A percentile compares a stretch with the other conserved stretches of the same genome.
Conservation (phyloP, 176 grass and related monocot genomes). For the Dendrocalamus sinicus region DNA sequence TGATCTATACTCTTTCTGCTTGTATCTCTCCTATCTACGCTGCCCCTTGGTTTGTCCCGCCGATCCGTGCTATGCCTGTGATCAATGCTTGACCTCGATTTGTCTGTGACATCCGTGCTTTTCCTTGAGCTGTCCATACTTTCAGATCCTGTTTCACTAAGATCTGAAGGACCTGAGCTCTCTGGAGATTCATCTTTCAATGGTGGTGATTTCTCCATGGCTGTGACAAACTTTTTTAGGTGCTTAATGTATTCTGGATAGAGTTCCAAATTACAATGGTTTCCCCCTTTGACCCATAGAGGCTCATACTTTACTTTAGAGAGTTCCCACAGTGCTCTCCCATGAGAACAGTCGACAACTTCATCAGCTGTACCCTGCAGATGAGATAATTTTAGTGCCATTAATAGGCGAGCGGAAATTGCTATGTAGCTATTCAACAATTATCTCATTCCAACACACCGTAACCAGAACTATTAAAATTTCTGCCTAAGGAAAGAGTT, state of each 20-base stretch:
- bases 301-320: slow-evolving; percentile 98
- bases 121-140: slow-evolving; percentile 57
- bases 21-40: slow-evolving; percentile 80
- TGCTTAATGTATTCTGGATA: slow-evolving; percentile 93
- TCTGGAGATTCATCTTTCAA: slow-evolving; percentile 46
- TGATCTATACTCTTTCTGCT: slow-evolving; percentile 73
- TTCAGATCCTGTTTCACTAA: slow-evolving; percentile 43
- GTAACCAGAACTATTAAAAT: background rate
- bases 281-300: slow-evolving; percentile 92
- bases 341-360: slow-evolving; percentile 91
- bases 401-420: background rate
- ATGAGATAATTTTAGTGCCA: slow-evolving; percentile 27
- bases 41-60: slow-evolving; percentile 66
- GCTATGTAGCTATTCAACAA: slow-evolving; percentile 3
- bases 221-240: slow-evolving; percentile 82
- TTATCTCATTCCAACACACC: background rate
- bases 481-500: background rate
- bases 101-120: slow-evolving; percentile 71
- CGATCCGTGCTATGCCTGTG: slow-evolving; percentile 56
- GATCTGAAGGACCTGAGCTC: slow-evolving; percentile 46
- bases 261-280: slow-evolving; percentile 92
- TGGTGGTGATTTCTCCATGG: slow-evolving; percentile 67
- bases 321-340: slow-evolving; percentile 82
- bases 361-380: slow-evolving; percentile 88
- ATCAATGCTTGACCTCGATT: slow-evolving; percentile 55